These are phyloP conservation scores for Termitomyces sp. DNA, from an alignment of 768 basidiomycete species.

Conservation along the genomic window DNA sequence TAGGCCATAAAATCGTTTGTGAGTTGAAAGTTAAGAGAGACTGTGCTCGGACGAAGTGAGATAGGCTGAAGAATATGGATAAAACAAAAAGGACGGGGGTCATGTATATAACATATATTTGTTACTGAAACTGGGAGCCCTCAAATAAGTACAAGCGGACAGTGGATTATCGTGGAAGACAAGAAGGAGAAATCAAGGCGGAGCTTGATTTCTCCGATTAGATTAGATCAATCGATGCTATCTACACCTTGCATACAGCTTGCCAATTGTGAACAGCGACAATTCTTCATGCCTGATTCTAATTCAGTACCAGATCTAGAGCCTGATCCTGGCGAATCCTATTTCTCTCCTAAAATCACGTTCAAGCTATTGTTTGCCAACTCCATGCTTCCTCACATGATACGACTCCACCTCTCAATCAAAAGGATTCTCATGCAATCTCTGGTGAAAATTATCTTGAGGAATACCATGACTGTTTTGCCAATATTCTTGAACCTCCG, in stretches of 20 bases:
- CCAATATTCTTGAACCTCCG: too few relatives aligned
- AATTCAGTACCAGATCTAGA: too few relatives aligned
- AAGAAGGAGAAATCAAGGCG: not conserved
- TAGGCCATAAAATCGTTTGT: slow-evolving; percentile 9
- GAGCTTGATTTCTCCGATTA: not conserved
- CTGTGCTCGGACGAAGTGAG: not conserved
- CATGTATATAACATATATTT: slow-evolving; percentile 15
- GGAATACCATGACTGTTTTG: not conserved
- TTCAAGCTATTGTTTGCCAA: too few relatives aligned
- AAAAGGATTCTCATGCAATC: not conserved
- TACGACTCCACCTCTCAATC: not conserved
- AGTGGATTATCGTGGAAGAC: not conserved
- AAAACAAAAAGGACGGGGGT: not conserved
- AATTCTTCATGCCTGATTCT: not conserved
- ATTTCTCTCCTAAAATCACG: not conserved
- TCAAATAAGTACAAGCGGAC: not conserved
- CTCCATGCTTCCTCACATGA: not conserved
- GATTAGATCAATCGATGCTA: not conserved
- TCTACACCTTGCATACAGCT: too few relatives aligned
- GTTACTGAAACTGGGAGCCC: not conserved
- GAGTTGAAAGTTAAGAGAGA: slow-evolving; percentile 10
- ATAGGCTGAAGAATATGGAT: not conserved
- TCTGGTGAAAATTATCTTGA: not conserved
- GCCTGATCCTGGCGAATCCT: not conserved
- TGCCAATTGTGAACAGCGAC: not conserved